A percentile compares a stretch with the other conserved stretches of the same genome.
These are phyloP conservation scores for Tremella fuciformis DNA, from an alignment of 768 basidiomycete species.

Conservation along the genomic window DNA sequence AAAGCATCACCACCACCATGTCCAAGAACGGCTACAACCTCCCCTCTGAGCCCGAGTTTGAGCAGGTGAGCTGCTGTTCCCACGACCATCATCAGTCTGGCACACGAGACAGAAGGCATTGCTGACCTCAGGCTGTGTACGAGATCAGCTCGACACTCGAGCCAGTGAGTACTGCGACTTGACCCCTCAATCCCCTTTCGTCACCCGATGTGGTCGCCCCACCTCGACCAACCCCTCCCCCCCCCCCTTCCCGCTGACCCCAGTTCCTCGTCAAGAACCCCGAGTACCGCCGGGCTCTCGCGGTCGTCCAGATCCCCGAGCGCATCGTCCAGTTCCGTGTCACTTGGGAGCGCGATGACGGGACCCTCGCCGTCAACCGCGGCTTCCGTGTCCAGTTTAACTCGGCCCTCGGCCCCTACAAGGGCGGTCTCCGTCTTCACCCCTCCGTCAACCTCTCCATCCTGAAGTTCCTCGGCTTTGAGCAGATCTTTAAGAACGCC, in stretches of 20 bases:
- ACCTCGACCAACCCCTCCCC: neutral
- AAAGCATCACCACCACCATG: neutral
- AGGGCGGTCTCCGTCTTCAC: slow-evolving; percentile 74
- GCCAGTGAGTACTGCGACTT: slow-evolving; percentile 46
- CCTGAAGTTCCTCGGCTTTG: slow-evolving; percentile 79
- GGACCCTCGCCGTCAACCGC: slow-evolving; percentile 64
- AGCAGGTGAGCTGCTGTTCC: slow-evolving; percentile 55
- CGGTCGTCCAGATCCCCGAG: slow-evolving; percentile 59
- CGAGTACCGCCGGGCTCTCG: slow-evolving; percentile 65
- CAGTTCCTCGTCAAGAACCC: slow-evolving; percentile 66
- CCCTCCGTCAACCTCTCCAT: slow-evolving; percentile 76
- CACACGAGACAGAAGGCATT: neutral
- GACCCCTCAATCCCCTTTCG: neutral
- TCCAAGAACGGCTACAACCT: slow-evolving; percentile 41
- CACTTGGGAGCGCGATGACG: slow-evolving; percentile 71
- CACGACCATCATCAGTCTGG: neutral
- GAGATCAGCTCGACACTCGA: slow-evolving; percentile 66
- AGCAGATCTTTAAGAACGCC: slow-evolving; percentile 78
- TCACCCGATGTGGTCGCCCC: neutral
- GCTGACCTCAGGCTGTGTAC: slow-evolving; percentile 63
- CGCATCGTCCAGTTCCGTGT: slow-evolving; percentile 66
- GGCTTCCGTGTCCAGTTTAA: slow-evolving; percentile 75
- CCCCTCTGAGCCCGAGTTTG: slow-evolving; percentile 67
- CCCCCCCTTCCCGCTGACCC: neutral
- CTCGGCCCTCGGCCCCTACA: slow-evolving; percentile 74